Evolutionary conservation across 2,329 filamentous ascomycete species (phyloP), one percentile per base, ranked within the genome.

Genomic region (Leptographium flavum): DNA sequence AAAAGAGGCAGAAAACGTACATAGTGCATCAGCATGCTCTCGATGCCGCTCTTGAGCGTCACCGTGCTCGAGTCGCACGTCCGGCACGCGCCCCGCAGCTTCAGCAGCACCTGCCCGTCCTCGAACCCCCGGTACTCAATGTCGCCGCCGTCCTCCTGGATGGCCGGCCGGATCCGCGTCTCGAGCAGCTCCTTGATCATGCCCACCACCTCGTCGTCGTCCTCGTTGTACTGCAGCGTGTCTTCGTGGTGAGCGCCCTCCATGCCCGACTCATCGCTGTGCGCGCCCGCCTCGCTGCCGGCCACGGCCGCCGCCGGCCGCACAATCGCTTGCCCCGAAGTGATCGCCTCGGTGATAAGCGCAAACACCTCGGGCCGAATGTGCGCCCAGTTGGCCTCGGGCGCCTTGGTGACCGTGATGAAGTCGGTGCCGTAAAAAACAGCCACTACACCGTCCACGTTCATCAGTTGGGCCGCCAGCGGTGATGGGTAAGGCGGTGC

Each of bases 121-220:
- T 87, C 75, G 56, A 96, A 96, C 1, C 90, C 90, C 17, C 85
- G 73, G 61, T 90, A 93, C 62, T 98, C 92, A 57, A 98, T 96
- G 60, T 98, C 92, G 39, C 92, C 92, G 40, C 92, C 92, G 55
- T 98, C 92, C 61, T 96, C 92, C 62, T 96, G 92, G 51, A 98
- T 98, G 1, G 90, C 85, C 1, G 92, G 92, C 37, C 92, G 75
- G 57, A 98, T 94, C 50, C 92, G 74, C 23, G 92, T 98, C 64
- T 98, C 92, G 31, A 98, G 71, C 28, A 98, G 69, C 66, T 98
- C 92, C 68, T 96, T 94, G 66, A 98, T 96, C 92, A 96, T 96
- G 48, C 87, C 83, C 9, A 98, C 83, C 11, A 95, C 86, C 64
- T 98, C 92, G 53, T 81, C 82, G 60, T 98, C 92, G 50, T 93